Base-by-base conservation (phyloP, 116 monocot genomes). In the Thalassia testudinum region DNA sequence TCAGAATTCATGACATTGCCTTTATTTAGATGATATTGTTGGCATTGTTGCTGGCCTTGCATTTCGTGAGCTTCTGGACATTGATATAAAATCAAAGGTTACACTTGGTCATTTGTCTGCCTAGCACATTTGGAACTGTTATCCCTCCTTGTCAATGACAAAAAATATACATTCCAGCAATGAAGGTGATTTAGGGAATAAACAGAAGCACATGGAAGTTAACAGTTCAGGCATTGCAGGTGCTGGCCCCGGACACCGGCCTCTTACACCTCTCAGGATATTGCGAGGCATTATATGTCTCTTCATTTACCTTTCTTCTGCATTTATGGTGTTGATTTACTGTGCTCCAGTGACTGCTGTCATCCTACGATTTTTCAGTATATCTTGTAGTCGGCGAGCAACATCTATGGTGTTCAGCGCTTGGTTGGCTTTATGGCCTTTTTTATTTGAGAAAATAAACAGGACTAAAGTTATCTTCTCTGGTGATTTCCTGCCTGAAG, bases 361-460 rank as follows among this genome's bases (percentile, higher is more conserved):
- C 21, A 5, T 79, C 0, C n/a, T 97, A 54, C 68, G 97, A 8
- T 62, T 85, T 14, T 85, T 85, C 53, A 89, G 85, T 27, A 49
- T 79, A 29, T 85, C 79, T 50, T 68, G 79, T 29, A 89, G 97
- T 66, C 54, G 97, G 57, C 74, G 74, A 34, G 62, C 65, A 3
- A 79, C 82, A 28, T 79, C 89, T 10, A 14, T 75, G 47, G 53
- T 97, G 16, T 97, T 89, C 63, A 85, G 85, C 25, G 58, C 53
- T 43, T 97, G 97, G 97, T 64, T 97, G 20, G 76, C 79, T 60
- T 53, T 97, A 65, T 88, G 88, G 88, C 97, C 97, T 30, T 85
- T 88, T 40, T 65, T 97, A 50, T 97, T 97, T 51, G 97, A 97
- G 79, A 97, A 82, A 67, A 79, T 97, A 53, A 97, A 89, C 42